Conservation (phyloP, 2,329 filamentous ascomycete genomes). For the Byssothecium circinans region DNA sequence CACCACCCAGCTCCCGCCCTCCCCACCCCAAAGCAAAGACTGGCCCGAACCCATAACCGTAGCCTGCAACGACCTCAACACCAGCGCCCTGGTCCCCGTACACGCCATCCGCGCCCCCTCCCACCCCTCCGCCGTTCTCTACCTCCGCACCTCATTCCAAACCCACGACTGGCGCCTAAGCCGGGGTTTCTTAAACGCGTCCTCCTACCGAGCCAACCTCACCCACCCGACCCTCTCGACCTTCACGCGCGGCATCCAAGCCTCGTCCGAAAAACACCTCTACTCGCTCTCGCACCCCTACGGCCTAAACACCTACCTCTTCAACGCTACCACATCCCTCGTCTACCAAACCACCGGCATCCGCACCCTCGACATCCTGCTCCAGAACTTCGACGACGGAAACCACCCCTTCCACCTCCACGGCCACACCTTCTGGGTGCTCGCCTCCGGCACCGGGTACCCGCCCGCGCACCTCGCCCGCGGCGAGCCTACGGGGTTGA, state of each 20-base stretch:
- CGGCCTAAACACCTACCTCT: slow-evolving; percentile 29
- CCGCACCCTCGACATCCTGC: slow-evolving; percentile 40
- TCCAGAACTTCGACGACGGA: slow-evolving; percentile 41
- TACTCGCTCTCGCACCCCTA: slow-evolving; percentile 10
- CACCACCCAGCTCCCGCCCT: neutral
- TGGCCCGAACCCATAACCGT: slow-evolving; percentile 55
- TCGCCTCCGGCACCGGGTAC: slow-evolving; percentile 45
- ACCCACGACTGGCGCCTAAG: slow-evolving; percentile 62
- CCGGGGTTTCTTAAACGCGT: slow-evolving; percentile 61
- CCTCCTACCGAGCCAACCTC: slow-evolving; percentile 56
- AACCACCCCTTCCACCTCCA: slow-evolving; percentile 56
- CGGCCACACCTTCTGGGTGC: slow-evolving; percentile 67
- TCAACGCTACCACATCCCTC: slow-evolving; percentile 31
- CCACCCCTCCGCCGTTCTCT: slow-evolving; percentile 56
- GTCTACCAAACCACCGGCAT: slow-evolving; percentile 42
- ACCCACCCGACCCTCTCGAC: slow-evolving; percentile 55
- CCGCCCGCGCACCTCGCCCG: slow-evolving; percentile 13
- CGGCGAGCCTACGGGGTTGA: slow-evolving; percentile 36
- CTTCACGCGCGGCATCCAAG: slow-evolving; percentile 50
- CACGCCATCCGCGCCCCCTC: slow-evolving; percentile 48
- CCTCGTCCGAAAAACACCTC: slow-evolving; percentile 29
- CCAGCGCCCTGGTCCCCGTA: slow-evolving; percentile 51
- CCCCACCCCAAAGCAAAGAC: slow-evolving; percentile 48
- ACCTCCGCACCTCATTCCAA: slow-evolving; percentile 60
- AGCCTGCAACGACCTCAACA: slow-evolving; percentile 56